Evolutionary conservation across 1,284 basidiomycete species (phyloP), one percentile per base, ranked within the genome.

Genomic region (Rhodotorula sp.): DNA sequence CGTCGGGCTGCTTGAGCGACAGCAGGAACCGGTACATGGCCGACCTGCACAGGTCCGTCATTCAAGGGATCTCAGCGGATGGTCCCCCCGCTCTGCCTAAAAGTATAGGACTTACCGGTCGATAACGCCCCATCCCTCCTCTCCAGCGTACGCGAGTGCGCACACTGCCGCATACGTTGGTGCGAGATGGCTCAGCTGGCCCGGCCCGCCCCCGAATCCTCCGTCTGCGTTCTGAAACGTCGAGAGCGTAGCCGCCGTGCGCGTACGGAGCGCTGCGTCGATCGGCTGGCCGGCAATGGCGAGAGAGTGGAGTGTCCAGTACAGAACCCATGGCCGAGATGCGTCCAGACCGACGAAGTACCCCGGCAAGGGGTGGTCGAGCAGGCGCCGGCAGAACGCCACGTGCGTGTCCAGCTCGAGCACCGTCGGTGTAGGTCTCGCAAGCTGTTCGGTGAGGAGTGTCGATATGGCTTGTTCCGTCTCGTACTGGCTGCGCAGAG

Each of bases 1-100:
- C 97, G 79, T 99, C 94, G 1, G 89, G 87, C 77, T 93, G 90
- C 81, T 99, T 99, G 71, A 98, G 83, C 1, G 90, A 89, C 86
- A 95, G 87, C 82, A 98, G 94, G 83, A 95, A 98, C 6, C 86
- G 81, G 80, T 97, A 95, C 79, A 97, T 85, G 70, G 87, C 86
- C 12, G 28, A n/a, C 2, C 66, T 67, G 63, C 18, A 26, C 94
- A 88, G 73, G 88, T 89, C 21, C 16, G 7, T 3, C 50, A 4
- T 21, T 60, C 67, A 65, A 18, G 21, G 49, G 8, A 23, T 50
- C 21, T 52, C 21, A 14, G 21, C 23, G 10, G n/a, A 52, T 23
- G 5, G 19, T 52, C 50, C 21, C 23, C 23, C 23, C 4, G 23
- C 28, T 10, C 50, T 52, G 18, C 21, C 23, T 21, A 26, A 54